Evolutionary conservation across 768 basidiomycete genomes (phyloP), one percentile per base, ranked within the genome.

Genomic region (Macrolepiota dolichaula): DNA sequence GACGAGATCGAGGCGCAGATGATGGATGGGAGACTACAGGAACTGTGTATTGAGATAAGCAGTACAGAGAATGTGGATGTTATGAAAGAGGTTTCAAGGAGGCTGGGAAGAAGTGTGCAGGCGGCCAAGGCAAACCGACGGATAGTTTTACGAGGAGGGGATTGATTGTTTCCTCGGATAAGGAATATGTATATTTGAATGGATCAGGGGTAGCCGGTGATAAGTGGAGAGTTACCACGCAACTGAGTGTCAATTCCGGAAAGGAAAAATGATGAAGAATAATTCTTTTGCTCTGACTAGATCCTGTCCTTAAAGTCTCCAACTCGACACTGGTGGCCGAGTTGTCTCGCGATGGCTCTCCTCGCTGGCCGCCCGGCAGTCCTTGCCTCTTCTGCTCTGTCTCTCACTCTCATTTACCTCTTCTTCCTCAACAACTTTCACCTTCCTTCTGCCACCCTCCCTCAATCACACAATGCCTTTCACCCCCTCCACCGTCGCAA

Each of bases 1-100:
- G 63, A 62, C 15, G 74, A 78, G 12, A 73, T 86, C 47, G 61
- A 49, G 2, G 67, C 59, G 17, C 72, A 73, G 65, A 69, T 88
- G 15, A 74, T 77, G 22, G 64, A 62, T 27, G 78, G 78, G 7
- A 71, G 68, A 24, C 70, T 86, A n/a, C 70, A 71, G 57, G 81
- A 84, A 54, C 70, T 85, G 29, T 78, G 76, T 35, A 65, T 82
- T 35, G 72, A 78, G 56, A 66, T 82, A 4, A 29, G 51, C 25
- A 44, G 12, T 67, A 64, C 17, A 55, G 60, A 47, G 25, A 61
- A 37, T 46, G 32, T 15, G 53, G 61, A 22, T 51, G 59, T 47
- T 42, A 64, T 61, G 61, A 49, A 59, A 51, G 51, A 44, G 11
- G 50, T 59, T 38, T 53, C 57, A 17, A 15, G 25, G 15, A 44